phyloP scores from a whole-genome alignment of 768 basidiomycete genomes.

The Cystofilobasidium bisporidii region DNA sequence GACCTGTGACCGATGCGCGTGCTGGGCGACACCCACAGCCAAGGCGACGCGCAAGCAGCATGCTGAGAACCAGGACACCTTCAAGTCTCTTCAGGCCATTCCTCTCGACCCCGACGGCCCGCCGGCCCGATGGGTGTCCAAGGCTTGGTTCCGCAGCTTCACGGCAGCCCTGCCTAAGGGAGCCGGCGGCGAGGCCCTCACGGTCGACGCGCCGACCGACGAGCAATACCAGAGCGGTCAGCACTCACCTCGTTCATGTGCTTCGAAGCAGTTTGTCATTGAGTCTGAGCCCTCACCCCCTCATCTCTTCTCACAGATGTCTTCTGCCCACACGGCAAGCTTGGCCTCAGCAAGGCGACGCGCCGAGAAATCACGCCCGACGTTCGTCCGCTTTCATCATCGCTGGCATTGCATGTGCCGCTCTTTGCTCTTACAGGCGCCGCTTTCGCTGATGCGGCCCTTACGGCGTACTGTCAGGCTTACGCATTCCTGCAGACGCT shows the following conservation, averaged over 20 bases:
- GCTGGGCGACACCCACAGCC: background rate
- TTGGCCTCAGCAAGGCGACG: background rate
- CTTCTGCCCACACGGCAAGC: background rate
- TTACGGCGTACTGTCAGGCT: constrained; percentile 3
- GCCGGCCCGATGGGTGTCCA: background rate
- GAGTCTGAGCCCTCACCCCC: too few species aligned
- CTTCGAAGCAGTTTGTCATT: too few species aligned
- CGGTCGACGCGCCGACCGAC: background rate
- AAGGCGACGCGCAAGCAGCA: background rate
- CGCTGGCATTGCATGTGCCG: too few species aligned
- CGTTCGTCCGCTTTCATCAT: background rate
- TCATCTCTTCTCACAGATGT: background rate
- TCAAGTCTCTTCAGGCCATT: background rate
- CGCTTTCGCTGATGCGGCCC: too few species aligned
- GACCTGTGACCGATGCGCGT: too few species aligned
- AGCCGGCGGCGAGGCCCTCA: background rate
- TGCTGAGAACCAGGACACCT: background rate
- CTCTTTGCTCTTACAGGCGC: too few species aligned
- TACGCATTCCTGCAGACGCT: constrained; percentile 1
- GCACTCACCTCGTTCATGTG: too few species aligned
- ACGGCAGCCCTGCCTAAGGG: background rate
- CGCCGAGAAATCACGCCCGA: background rate
- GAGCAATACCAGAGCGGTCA: constrained; percentile 6
- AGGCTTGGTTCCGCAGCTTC: constrained; percentile 5
- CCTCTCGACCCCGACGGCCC: background rate